Base-by-base conservation (phyloP, 768 basidiomycete genomes). In the Tricholoma matsutake region DNA sequence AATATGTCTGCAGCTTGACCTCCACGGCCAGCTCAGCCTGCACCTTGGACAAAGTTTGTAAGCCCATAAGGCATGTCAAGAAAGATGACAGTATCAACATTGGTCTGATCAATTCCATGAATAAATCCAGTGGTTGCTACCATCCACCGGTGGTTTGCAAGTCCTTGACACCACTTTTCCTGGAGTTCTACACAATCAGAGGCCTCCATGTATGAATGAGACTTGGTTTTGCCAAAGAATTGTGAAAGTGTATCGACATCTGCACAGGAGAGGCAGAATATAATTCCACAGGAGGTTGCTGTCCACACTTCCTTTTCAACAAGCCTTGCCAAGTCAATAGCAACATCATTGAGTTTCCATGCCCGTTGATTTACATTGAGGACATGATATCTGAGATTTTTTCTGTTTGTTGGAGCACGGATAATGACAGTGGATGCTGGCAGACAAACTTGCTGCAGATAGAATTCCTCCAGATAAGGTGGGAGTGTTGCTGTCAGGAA, bases 401-500 rank as follows among this genome's bases (percentile, higher is more conserved):
- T 16, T 2, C 25, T 29, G 22, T 16, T 9, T 11, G 53, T 54
- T 6, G 8, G 6, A 6, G 5, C n/a, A 2, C 31, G 25, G 5
- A 54, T 54, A 34, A 54, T 34, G 2, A 6, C 1, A 7, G 53
- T 54, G 3, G 53, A 54, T 3, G 16, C 6, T 2, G 53, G 31
- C 16, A 54, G 14, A n/a, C 18, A 16, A 6, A 58, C 31, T 43
- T 41, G 9, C 20, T 25, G 9, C 1, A 70, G 35, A 22, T 68
- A 67, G 1, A 8, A n/a, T 0, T 32, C 1, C 28, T 64, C 61
- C 3, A 56, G 57, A 4, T 57, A 58, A 1, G 53, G 22, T 1
- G 69, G 69, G 1, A 70, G 52, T 6, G 67, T 61, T 1, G 67
- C 69, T 20, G 69, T 67, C 1, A 70, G 61, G 14, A 28, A 65